phyloP scores from a whole-genome alignment of 1,139 yeast genomes.

The Blastobotrys apis region DNA sequence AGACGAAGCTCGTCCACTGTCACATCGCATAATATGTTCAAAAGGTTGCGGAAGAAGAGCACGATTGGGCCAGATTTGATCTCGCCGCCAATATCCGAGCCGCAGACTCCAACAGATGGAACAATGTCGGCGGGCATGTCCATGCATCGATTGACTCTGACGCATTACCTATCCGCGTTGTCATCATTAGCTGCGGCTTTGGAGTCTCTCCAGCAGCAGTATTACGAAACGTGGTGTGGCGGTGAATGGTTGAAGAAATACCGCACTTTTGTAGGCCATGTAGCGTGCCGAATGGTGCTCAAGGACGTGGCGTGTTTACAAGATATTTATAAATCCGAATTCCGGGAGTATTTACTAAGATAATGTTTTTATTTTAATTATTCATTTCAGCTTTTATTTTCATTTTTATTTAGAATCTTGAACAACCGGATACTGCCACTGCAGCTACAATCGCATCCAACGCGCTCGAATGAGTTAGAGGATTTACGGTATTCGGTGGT shows the following conservation, averaged over 20 bases:
- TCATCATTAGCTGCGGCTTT: slow-evolving; percentile 18
- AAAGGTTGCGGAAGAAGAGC: slow-evolving; percentile 17
- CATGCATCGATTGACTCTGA: slow-evolving; percentile 5
- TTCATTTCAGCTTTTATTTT: neutral
- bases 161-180: slow-evolving; percentile 18
- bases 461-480: slow-evolving; percentile 1
- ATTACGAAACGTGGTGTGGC: slow-evolving; percentile 8
- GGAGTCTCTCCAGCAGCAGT: slow-evolving; percentile 18
- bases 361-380: neutral
- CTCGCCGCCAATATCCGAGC: slow-evolving; percentile 7
- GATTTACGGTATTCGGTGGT: neutral
- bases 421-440: neutral
- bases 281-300: slow-evolving; percentile 24
- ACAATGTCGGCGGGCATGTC: slow-evolving; percentile 1
- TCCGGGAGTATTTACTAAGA: slow-evolving; percentile 20
- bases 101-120: slow-evolving; percentile 10
- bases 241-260: slow-evolving; percentile 22
- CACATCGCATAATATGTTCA: slow-evolving; percentile 12
- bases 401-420: neutral
- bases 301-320: slow-evolving; percentile 24
- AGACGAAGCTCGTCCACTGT: neutral
- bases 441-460: slow-evolving; percentile 2
- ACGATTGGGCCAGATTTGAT: too few species aligned
- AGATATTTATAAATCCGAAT: slow-evolving; percentile 23
- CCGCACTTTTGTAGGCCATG: slow-evolving; percentile 22